Conservation (phyloP, 768 basidiomycete genomes). For the Lentinula detonsa region DNA sequence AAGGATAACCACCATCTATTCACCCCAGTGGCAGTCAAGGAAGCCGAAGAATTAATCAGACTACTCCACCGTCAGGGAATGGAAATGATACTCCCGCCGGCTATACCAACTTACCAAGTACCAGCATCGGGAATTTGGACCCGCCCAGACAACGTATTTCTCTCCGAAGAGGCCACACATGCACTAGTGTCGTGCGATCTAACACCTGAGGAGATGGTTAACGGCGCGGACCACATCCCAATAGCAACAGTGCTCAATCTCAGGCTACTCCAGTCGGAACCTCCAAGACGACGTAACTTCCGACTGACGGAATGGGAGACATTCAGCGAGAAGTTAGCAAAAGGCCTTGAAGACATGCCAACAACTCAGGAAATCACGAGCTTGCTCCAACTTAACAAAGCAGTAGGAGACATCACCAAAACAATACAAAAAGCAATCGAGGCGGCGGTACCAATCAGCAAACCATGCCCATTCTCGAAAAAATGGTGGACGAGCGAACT, state of each 20-base stretch:
- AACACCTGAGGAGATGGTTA: background rate
- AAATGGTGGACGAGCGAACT: no score
- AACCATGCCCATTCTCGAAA: no score
- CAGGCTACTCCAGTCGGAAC: background rate
- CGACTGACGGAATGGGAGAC: background rate
- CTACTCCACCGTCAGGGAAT: background rate
- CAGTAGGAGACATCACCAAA: background rate
- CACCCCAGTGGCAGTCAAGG: background rate
- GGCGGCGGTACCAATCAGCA: no score
- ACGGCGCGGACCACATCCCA: background rate
- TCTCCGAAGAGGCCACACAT: background rate
- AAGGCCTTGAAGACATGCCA: background rate
- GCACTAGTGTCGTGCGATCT: background rate
- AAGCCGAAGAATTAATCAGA: background rate
- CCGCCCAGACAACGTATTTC: background rate
- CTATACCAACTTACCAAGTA: background rate
- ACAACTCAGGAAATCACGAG: background rate
- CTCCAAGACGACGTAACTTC: background rate
- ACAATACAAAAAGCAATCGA: background rate
- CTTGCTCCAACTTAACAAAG: background rate
- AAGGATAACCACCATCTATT: conserved; percentile 11
- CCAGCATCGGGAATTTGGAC: background rate
- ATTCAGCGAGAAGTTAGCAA: background rate
- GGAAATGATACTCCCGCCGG: background rate
- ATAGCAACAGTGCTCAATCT: background rate